phyloP scores from a whole-genome alignment of 1,139 yeast genomes.

The Waltiozyma sp. region DNA sequence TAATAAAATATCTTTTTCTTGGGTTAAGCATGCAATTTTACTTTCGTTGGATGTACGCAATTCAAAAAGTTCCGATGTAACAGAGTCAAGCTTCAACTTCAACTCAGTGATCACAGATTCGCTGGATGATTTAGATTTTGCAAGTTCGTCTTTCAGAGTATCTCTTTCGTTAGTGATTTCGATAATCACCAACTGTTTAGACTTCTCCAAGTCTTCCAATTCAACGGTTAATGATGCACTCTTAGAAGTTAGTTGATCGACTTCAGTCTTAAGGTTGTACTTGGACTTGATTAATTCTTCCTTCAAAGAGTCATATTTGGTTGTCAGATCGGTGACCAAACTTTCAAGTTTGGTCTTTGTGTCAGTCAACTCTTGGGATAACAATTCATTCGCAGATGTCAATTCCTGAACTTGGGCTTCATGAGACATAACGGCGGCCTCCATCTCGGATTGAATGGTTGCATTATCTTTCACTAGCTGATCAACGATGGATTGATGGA shows the following conservation, averaged over 20 bases:
- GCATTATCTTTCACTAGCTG: background rate
- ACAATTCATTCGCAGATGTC: slow-evolving; percentile 4
- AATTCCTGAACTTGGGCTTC: slow-evolving; percentile 1
- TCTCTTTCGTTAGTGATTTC: slow-evolving; percentile 1
- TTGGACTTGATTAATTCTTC: background rate
- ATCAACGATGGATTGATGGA: background rate
- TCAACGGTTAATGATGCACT: background rate
- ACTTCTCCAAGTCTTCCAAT: background rate
- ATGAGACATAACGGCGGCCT: slow-evolving; percentile 1
- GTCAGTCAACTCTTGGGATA: background rate
- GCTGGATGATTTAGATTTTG: background rate
- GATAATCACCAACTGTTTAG: background rate
- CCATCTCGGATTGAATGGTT: background rate
- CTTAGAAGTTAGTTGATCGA: background rate
- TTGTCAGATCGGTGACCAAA: background rate
- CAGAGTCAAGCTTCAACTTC: background rate
- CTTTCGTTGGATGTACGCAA: background rate
- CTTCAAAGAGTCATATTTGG: background rate
- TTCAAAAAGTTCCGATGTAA: slow-evolving; percentile 1
- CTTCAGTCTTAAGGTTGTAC: background rate
- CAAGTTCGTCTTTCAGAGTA: background rate
- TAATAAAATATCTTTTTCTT: background rate
- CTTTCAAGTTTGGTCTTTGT: background rate
- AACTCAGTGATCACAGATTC: background rate
- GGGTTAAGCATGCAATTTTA: background rate